Conservation (phyloP, 2,329 filamentous ascomycete genomes). For the Cladosporium austrohemisphaericum region DNA sequence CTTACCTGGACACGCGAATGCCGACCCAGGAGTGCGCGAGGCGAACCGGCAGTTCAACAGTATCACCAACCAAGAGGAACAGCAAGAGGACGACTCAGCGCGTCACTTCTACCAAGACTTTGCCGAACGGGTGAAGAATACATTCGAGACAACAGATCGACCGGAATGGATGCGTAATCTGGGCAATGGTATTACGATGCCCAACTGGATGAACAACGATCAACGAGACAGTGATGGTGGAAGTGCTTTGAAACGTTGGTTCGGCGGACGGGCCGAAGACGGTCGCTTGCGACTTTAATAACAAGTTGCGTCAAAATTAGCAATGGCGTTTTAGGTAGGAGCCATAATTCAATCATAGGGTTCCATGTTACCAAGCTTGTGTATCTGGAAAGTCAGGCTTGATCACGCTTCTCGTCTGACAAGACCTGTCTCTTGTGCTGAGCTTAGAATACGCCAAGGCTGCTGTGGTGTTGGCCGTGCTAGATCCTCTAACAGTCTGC, state of each 20-base stretch:
- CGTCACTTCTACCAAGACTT: constrained; percentile 76
- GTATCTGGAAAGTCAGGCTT: too few species aligned
- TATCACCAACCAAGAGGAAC: constrained; percentile 33
- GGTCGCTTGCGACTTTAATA: constrained; percentile 30
- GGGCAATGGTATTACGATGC: constrained; percentile 66
- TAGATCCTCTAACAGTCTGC: too few species aligned
- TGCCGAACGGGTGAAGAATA: constrained; percentile 83
- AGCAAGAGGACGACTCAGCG: constrained; percentile 57
- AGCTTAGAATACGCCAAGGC: too few species aligned
- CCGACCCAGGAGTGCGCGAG: constrained; percentile 19
- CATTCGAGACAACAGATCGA: constrained; percentile 75
- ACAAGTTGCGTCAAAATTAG: neutral
- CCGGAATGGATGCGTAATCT: constrained; percentile 79
- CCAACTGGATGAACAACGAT: constrained; percentile 73
- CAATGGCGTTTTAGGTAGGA: constrained; percentile 13
- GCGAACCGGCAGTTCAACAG: constrained; percentile 31
- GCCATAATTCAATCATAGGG: too few species aligned
- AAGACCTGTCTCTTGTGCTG: too few species aligned
- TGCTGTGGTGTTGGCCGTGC: too few species aligned
- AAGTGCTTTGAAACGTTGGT: constrained; percentile 30
- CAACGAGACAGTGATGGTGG: constrained; percentile 21
- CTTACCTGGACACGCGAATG: constrained; percentile 9
- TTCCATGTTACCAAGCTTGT: too few species aligned
- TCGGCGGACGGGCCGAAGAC: constrained; percentile 31
- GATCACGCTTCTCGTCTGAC: too few species aligned